Conservation (phyloP, 768 basidiomycete species). For the Chalciporus piperatus region DNA sequence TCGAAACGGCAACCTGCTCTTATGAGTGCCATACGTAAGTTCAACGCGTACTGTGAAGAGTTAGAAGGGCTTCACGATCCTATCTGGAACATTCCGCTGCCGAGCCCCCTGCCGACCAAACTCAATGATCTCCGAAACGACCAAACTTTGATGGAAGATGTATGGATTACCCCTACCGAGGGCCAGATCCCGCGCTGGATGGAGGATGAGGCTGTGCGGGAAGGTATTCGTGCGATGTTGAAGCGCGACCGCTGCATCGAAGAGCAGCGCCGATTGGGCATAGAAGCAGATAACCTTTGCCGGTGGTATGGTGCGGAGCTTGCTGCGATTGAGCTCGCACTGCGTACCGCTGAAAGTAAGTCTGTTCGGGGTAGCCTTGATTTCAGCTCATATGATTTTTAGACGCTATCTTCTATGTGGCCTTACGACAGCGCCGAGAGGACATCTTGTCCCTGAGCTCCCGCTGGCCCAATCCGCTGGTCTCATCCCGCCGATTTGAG, state of each 20-base stretch:
- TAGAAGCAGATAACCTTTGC: too few relatives aligned
- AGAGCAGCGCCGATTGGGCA: too few relatives aligned
- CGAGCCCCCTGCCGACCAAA: conserved; percentile 29
- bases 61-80: conserved; percentile 19
- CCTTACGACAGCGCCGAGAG: neutral
- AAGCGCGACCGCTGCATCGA: too few relatives aligned
- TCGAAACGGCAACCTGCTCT: too few relatives aligned
- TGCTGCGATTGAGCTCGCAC: conserved; percentile 18
- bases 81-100: conserved; percentile 31
- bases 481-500: conserved; percentile 3
- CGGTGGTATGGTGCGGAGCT: too few relatives aligned
- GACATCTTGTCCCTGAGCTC: conserved; percentile 11
- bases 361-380: neutral
- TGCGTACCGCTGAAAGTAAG: conserved; percentile 10
- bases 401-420: conserved; percentile 1
- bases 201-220: too few relatives aligned
- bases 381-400: neutral
- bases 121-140: conserved; percentile 16
- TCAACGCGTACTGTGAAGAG: conserved; percentile 26
- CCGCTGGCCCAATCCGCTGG: conserved; percentile 21
- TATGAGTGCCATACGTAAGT: too few relatives aligned
- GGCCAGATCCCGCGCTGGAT: too few relatives aligned
- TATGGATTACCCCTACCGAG: too few relatives aligned
- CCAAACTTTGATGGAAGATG: conserved; percentile 34
- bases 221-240: too few relatives aligned